A percentile compares a stretch with the other conserved stretches of the same genome.
These are phyloP conservation scores for Arxiozyma bovina DNA, from an alignment of 1,139 yeast genomes.

Conservation along the genomic window DNA sequence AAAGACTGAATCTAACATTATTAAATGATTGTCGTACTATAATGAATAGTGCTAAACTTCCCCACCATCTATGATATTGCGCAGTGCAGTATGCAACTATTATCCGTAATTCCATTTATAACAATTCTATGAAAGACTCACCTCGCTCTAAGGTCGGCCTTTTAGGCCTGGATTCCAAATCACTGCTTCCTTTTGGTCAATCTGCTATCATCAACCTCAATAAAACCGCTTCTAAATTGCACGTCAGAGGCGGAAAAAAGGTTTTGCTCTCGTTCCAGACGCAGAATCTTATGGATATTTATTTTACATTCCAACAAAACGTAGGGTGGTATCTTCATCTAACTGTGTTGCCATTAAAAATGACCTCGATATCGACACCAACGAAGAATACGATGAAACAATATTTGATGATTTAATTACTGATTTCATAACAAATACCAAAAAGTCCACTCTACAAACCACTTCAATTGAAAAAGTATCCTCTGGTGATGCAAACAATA, in stretches of 20 bases:
- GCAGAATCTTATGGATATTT: constrained; percentile 3
- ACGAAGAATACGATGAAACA: not conserved
- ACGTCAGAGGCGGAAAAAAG: constrained; percentile 4
- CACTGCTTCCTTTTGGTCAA: constrained; percentile 10
- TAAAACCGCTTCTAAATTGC: not conserved
- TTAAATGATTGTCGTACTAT: constrained; percentile 11
- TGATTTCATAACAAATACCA: too few relatives aligned
- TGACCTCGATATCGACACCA: not conserved
- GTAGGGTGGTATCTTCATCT: not conserved
- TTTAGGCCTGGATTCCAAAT: constrained; percentile 4
- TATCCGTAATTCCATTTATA: constrained; percentile 7
- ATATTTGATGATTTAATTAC: not conserved
- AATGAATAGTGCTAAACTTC: constrained; percentile 3
- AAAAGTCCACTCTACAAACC: too few relatives aligned
- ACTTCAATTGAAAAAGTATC: too few relatives aligned
- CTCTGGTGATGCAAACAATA: too few relatives aligned
- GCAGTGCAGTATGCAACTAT: constrained; percentile 8
- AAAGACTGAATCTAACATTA: constrained; percentile 8
- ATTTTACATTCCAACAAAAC: not conserved
- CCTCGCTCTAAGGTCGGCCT: constrained; percentile 8
- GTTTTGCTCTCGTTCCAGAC: constrained; percentile 6
- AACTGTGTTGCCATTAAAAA: not conserved
- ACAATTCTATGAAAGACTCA: constrained; percentile 3
- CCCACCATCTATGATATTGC: constrained; percentile 8
- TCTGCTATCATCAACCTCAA: constrained; percentile 1